These are phyloP conservation scores for Botrytis squamosa DNA, from an alignment of 2,329 filamentous ascomycete genomes.

Conservation along the genomic window DNA sequence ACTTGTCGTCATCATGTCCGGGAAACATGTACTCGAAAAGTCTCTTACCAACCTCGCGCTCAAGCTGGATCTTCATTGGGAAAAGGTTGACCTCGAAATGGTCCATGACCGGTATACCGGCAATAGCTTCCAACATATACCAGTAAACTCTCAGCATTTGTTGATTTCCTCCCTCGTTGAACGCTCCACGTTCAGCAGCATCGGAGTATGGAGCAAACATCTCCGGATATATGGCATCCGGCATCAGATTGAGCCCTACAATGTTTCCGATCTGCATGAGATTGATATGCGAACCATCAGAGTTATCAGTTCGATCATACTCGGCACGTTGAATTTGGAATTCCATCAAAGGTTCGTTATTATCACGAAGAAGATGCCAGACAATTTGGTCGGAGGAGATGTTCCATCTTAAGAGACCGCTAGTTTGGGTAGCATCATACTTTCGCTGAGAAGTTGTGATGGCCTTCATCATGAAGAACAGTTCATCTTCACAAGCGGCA, in stretches of 20 bases:
- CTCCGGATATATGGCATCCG: slow-evolving; percentile 88
- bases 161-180: slow-evolving; percentile 57
- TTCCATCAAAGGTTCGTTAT: slow-evolving; percentile 84
- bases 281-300: slow-evolving; percentile 94
- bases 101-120: slow-evolving; percentile 94
- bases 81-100: slow-evolving; percentile 94
- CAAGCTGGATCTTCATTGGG: slow-evolving; percentile 89
- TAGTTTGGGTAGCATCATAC: slow-evolving; percentile 71
- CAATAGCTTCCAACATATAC: slow-evolving; percentile 97
- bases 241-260: slow-evolving; percentile 83
- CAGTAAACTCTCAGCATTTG: slow-evolving; percentile 95
- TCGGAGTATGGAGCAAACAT: slow-evolving; percentile 92
- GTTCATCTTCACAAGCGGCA: slow-evolving; percentile 85
- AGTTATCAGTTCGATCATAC: slow-evolving; percentile 95
- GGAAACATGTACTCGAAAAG: slow-evolving; percentile 98
- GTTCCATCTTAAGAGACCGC: slow-evolving; percentile 83
- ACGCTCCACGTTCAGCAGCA: slow-evolving; percentile 54
- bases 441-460: slow-evolving; percentile 95
- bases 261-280: slow-evolving; percentile 84
- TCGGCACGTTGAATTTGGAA: slow-evolving; percentile 87
- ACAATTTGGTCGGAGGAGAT: slow-evolving; percentile 94
- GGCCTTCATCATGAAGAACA: slow-evolving; percentile 99
- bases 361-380: slow-evolving; percentile 91
- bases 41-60: slow-evolving; percentile 87
- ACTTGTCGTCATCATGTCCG: slow-evolving; percentile 53